Evolutionary conservation across 805 yeast species (phyloP), one percentile per base, ranked within the genome.

Genomic region (Pichia heedii): DNA sequence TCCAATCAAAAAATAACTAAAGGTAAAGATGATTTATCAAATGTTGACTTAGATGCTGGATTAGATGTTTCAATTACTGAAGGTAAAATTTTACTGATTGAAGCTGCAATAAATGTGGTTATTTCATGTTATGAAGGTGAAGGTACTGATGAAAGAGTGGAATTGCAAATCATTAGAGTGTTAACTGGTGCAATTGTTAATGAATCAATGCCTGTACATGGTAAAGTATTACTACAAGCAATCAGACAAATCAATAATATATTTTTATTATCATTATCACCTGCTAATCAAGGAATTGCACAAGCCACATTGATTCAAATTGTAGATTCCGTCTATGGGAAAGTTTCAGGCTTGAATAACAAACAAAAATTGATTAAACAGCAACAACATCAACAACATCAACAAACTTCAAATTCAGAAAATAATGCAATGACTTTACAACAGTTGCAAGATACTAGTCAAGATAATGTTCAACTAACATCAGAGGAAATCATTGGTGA

Each of bases 241-340:
- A 81, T 94, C 32, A 77, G 97, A 61, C 96, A 86, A 56, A 86
- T 90, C 22, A 93, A 93, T 67, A 89, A 88, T 59, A 84, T 94
- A 22, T 94, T 90, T 56, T 81, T 93, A 35, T 73, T 86, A 44
- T 87, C 97, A 0, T 69, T 84, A 47, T 79, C 83, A 18, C 78
- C 90, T 3, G 69, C 84, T 22, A 90, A 88, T 58, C 98, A 93
- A 64, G 84, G 88, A 1, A 80, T 89, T 47, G 97, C 98, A 0
- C 97, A 94, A 67, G 97, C 96, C 1, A 83, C 93, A 8, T 70
- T 93, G 51, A 85, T 94, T 3, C 99, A 93, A 65, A 83, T 90
- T 55, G 86, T 93, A 20, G 79, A 80, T 43, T 79, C 85, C 9
- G 81, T 89, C 11, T 93, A 87, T 65, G 95, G 84, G 49, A 76